Evolutionary conservation across 2,329 filamentous ascomycete species (phyloP).

Genomic region (Tolypocladium guangdongense): DNA sequence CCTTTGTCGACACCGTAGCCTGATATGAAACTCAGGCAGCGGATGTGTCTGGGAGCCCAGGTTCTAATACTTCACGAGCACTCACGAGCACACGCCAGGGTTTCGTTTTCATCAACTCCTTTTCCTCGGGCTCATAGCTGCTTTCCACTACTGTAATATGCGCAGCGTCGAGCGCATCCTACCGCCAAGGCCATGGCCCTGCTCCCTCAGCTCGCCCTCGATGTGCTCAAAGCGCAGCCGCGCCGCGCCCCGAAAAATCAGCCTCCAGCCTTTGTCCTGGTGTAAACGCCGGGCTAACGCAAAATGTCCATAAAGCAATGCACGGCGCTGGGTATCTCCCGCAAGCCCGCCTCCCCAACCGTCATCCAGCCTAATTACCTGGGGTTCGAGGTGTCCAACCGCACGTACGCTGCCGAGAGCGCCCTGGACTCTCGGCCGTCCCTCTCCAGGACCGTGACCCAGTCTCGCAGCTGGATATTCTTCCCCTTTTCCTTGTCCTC

Average conservation of each 20-base stretch:
- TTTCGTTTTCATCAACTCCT: neutral
- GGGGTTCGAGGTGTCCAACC: constrained; percentile 38
- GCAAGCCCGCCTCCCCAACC: constrained; percentile 2
- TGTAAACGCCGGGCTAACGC: constrained; percentile 8
- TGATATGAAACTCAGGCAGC: too few relatives aligned
- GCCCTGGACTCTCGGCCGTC: constrained; percentile 59
- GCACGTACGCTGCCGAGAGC: constrained; percentile 46
- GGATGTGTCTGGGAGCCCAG: too few relatives aligned
- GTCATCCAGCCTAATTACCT: constrained; percentile 16
- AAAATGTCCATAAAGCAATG: constrained; percentile 10
- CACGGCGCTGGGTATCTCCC: constrained; percentile 21
- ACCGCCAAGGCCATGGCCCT: neutral
- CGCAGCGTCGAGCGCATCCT: neutral
- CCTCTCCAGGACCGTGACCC: constrained; percentile 66
- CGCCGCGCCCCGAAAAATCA: neutral
- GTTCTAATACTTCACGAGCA: neutral
- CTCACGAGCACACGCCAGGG: neutral
- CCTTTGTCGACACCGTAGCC: too few relatives aligned
- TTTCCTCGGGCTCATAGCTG: neutral
- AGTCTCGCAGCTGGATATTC: constrained; percentile 76
- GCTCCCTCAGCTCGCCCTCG: neutral
- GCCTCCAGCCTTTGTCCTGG: neutral
- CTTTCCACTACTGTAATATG: neutral
- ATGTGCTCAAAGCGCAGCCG: neutral
- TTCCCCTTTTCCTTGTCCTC: constrained; percentile 69